These are phyloP conservation scores for Chlamydomonas reinhardtii DNA, from an alignment of 163 green algal genomes.

Conservation along the genomic window DNA sequence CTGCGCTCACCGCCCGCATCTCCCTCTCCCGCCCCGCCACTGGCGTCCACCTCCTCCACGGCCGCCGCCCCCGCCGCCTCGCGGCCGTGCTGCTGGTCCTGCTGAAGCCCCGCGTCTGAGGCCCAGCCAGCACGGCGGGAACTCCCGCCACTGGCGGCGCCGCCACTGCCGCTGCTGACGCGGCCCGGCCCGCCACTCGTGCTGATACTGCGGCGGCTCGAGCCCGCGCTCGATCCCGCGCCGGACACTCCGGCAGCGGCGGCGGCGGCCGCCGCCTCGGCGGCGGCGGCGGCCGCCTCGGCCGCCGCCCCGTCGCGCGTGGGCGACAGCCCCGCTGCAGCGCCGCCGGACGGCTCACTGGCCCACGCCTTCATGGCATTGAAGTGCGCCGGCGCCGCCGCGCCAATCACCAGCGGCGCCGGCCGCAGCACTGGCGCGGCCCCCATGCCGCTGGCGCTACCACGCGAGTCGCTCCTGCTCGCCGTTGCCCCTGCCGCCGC, in stretches of 20 bases:
- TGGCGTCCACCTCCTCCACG: not conserved
- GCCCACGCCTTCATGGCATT: not conserved
- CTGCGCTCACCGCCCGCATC: not conserved
- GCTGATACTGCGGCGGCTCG: not conserved
- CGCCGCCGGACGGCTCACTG: not conserved
- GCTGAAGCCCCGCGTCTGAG: not conserved
- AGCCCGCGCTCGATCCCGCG: too few species aligned
- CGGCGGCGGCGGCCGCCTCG: too few species aligned
- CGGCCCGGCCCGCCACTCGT: not conserved
- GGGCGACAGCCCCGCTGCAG: too few species aligned
- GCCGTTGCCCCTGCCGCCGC: too few species aligned
- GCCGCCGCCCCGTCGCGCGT: too few species aligned
- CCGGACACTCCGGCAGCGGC: too few species aligned
- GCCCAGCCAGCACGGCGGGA: not conserved
- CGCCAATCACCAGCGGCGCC: conserved; percentile 17
- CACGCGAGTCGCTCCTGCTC: too few species aligned
- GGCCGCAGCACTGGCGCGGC: not conserved
- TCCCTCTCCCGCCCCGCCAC: not conserved
- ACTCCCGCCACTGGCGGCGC: not conserved
- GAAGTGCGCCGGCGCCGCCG: not conserved
- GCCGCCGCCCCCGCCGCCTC: not conserved
- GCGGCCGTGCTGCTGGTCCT: not conserved
- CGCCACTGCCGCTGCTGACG: too few species aligned
- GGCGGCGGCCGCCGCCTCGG: not conserved
- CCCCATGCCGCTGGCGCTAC: too few species aligned